Conservation (phyloP, 2,329 filamentous ascomycete species). For the Domatiomyces catenatus region DNA sequence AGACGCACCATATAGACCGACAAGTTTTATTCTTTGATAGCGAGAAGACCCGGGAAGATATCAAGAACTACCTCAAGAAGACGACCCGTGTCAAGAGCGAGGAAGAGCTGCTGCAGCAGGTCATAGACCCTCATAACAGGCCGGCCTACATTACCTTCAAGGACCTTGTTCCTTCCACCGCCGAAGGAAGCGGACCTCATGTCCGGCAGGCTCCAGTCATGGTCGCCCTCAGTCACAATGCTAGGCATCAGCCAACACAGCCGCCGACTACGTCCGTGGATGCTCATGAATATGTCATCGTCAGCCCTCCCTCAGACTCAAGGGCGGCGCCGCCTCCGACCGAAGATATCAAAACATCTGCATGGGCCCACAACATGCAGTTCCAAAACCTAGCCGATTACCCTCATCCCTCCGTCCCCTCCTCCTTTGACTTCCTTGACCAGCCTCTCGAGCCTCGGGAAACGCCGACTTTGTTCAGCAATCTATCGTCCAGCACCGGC, state of each 20-base stretch:
- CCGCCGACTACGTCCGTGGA: slow-evolving; percentile 1
- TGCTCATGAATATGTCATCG: background rate
- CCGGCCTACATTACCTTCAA: slow-evolving; percentile 8
- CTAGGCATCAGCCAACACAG: background rate
- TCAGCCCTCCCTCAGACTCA: background rate
- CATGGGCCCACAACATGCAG: background rate
- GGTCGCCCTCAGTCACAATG: slow-evolving; percentile 2
- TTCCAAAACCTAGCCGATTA: background rate
- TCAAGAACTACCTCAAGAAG: slow-evolving; percentile 9
- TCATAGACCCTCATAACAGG: slow-evolving; percentile 3
- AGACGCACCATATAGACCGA: slow-evolving; percentile 1
- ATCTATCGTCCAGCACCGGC: background rate
- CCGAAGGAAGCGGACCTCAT: background rate
- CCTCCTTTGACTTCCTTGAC: background rate
- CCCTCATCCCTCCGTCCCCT: background rate
- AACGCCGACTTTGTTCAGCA: background rate
- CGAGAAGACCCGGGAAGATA: slow-evolving; percentile 3
- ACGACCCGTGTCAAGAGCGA: slow-evolving; percentile 3
- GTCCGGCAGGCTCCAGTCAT: background rate
- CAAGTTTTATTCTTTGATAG: slow-evolving; percentile 6
- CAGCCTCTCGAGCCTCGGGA: background rate
- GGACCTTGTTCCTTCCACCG: background rate
- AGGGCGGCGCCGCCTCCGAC: background rate
- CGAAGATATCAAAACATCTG: background rate
- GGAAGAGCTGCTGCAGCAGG: slow-evolving; percentile 5